A percentile compares a stretch with the other conserved stretches of the same genome.
These are phyloP conservation scores for Clarkia xantiana DNA, from an alignment of 345 rosid species.

Conservation along the genomic window DNA sequence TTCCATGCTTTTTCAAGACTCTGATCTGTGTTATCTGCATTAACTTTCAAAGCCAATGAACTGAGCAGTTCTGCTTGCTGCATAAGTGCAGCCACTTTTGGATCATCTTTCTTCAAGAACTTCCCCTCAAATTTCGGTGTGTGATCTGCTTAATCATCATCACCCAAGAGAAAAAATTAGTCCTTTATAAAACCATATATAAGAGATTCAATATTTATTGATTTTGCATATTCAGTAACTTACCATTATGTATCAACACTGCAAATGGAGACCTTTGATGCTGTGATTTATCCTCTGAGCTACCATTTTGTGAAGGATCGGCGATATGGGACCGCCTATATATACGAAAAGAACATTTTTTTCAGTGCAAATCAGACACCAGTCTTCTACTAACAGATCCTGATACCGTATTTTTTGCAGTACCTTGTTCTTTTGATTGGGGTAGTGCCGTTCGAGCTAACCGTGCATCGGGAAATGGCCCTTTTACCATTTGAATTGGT, in stretches of 20 bases:
- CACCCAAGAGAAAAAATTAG: constrained; percentile 4
- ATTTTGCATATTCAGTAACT: constrained; percentile 4
- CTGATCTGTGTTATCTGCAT: constrained; percentile 58
- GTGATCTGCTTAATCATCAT: constrained; percentile 25
- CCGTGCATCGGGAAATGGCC: constrained; percentile 29
- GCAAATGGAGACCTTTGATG: constrained; percentile 53
- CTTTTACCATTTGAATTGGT: constrained; percentile 64
- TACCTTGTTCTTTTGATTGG: constrained; percentile 35
- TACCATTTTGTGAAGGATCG: constrained; percentile 24
- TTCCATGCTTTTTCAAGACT: constrained; percentile 94
- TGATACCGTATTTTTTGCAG: constrained; percentile 22
- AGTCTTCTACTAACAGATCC: background rate
- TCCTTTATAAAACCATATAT: too few relatives aligned
- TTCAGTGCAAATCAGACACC: too few relatives aligned
- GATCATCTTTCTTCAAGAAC: constrained; percentile 66
- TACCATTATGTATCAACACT: constrained; percentile 52
- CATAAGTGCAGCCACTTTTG: constrained; percentile 62
- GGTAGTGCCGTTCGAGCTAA: constrained; percentile 23
- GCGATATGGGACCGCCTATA: constrained; percentile 62
- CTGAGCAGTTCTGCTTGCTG: constrained; percentile 88
- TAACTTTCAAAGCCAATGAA: constrained; percentile 66
- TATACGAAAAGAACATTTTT: background rate
- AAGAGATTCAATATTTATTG: background rate
- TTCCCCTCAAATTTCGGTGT: constrained; percentile 28
- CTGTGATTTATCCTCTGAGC: constrained; percentile 38